A percentile compares a stretch with the other conserved stretches of the same genome.
Conservation (phyloP, 2,329 filamentous ascomycete genomes). For the Trichoderma sp. region DNA sequence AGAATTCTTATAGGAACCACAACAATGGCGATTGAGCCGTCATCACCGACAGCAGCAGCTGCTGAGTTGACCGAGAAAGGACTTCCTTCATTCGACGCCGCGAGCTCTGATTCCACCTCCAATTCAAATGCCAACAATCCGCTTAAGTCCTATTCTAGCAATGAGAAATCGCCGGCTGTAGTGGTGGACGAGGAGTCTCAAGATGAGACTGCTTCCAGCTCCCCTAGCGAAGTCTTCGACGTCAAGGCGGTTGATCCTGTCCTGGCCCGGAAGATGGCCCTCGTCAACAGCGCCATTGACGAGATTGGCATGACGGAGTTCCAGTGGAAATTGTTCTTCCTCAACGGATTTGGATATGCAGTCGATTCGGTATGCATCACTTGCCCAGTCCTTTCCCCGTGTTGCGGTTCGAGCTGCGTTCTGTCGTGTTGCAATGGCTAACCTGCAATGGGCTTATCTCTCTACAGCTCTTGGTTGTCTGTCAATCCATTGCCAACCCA, state of each 20-base stretch:
- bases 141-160: no score
- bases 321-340: conserved; percentile 28
- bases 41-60: neutral
- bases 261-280: conserved; percentile 28
- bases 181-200: conserved; percentile 1
- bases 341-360: conserved; percentile 26
- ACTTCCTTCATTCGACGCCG: neutral
- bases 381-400: no score
- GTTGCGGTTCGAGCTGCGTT: no score
- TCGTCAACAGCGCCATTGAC: conserved; percentile 27
- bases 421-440: neutral
- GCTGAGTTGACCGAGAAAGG: neutral
- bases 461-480: conserved; percentile 21
- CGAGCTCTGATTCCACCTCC: neutral
- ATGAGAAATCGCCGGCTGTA: neutral
- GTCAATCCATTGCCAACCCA: conserved; percentile 25
- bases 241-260: conserved; percentile 26
- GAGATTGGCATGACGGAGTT: conserved; percentile 29
- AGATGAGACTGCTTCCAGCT: conserved; percentile 12
- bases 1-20: neutral
- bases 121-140: neutral
- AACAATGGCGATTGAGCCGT: conserved; percentile 1
- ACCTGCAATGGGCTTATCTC: neutral
- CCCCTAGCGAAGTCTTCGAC: conserved; percentile 25
- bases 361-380: conserved; percentile 22